Evolutionary conservation across 345 rosid genomes (phyloP), one percentile per base, ranked within the genome.

Genomic region (Camelina sativa): DNA sequence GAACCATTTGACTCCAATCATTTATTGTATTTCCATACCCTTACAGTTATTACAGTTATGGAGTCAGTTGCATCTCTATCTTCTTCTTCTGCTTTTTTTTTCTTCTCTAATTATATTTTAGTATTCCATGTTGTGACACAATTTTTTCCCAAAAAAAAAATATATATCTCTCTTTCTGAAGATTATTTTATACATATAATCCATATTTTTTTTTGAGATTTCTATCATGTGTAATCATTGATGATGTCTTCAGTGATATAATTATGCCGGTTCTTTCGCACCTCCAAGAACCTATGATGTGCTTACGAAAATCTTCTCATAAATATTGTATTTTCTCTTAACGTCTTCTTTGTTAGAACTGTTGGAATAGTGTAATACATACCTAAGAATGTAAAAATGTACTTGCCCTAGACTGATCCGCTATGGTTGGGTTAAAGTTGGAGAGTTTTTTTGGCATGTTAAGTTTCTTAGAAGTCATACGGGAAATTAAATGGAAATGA

Each of bases 21-120:
- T 76, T 76, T 64, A 79, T 63, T 79, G 51, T 72, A 66, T 67
- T 79, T 74, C 82, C 82, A 77, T 48, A 69, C 75, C 60, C 50
- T 82, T 82, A 80, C 91, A 85, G 94, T 87, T 89, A 86, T 82
- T 87, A 80, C 88, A 59, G 91, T 89, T 85, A 80, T 65, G 80
- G 76, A 75, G 87, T 85, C 82, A 75, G 89, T 82, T 86, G 82
- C 79, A 67, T 70, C 41, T 51, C 63, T 57, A 28, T 64, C 76
- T 65, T 65, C 54, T 51, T 52, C 12, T 58, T 22, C 4, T 37
- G 3, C 1, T 25, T 20, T 1, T 38, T 69, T 11, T 44, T 61
- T 30, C 20, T n/a, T n/a, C 41, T 52, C 40, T 17, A 17, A 32
- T 35, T 65, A 40, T 28, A 67, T 37, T 47, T 56, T 41, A 52